These are phyloP conservation scores for Tetrahymena borealis DNA, from an alignment of 73 alveolate genomes.

Conservation along the genomic window DNA sequence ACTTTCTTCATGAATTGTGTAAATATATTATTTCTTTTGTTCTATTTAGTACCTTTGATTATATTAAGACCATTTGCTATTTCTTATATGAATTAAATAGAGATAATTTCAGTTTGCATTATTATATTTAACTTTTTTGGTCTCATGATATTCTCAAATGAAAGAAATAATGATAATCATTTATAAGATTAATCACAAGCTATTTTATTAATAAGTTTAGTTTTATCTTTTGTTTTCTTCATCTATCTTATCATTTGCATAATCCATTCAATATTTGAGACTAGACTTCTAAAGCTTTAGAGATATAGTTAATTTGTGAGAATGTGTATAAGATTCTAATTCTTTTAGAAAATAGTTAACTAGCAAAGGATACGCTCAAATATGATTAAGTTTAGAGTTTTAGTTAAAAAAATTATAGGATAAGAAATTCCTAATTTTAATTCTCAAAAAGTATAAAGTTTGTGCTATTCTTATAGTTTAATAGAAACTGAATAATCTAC, in stretches of 20 bases:
- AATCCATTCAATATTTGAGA: background rate
- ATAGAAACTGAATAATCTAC: too few relatives aligned
- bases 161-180: background rate
- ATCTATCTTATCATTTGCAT: background rate
- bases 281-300: background rate
- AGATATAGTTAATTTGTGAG: background rate
- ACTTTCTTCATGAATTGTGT: background rate
- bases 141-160: background rate
- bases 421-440: background rate
- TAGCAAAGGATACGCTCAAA: background rate
- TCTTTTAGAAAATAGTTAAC: background rate
- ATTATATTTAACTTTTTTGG: background rate
- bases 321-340: background rate
- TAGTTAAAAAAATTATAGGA: background rate
- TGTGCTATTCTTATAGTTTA: too few relatives aligned
- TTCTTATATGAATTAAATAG: background rate
- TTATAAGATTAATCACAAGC: background rate
- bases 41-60: background rate
- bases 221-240: background rate
- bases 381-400: background rate
- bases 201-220: background rate
- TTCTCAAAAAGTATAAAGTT: background rate
- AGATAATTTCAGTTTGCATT: background rate
- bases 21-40: background rate
- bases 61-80: background rate